Evolutionary conservation across 2,329 filamentous ascomycete genomes (phyloP), one percentile per base, ranked within the genome.

Genomic region (Sclerotinia trifoliorum): DNA sequence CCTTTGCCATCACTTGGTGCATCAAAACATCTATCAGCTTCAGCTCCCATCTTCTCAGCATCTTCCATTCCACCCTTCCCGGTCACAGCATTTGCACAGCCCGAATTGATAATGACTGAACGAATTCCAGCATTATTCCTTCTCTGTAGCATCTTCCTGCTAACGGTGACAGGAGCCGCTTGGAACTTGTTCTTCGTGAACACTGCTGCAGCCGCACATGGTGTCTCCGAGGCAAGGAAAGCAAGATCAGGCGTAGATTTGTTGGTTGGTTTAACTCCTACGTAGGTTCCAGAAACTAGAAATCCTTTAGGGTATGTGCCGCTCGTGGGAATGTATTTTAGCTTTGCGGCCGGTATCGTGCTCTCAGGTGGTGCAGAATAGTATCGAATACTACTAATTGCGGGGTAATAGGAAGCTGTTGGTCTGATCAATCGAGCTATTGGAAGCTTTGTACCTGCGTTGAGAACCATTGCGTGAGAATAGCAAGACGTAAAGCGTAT

Each of bases 151-250:
- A 94, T 86, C 68, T 90, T 84, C 71, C 88, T 85, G 79, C 91
- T 94, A 70, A 96, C 91, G 42, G 92, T 93, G 56, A 99, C 94
- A 6, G 95, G 95, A 15, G 95, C 95, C 24, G 95, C 95, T 80
- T 97, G 94, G 81, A 99, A 99, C 80, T 94, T 94, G 83, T 99
- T 99, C 80, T 93, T 96, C 66, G 95, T 99, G 82, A 98, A 97
- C 57, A 98, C 94, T 8, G 93, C 95, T 0, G 94, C 93, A 13
- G 90, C 94, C 8, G 92, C 86, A 79, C 93, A 97, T 66, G 94
- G 93, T 65, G 84, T 85, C 75, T 97, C 92, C 8, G 95, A 98
- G 24, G 90, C 89, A 72, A 99, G 86, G 73, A 99, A 85, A 48
- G 94, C 93, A 62, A 99, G 86, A 78, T 99, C 95, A 44, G 94